phyloP scores from a whole-genome alignment of 345 rosid genomes.

The Aquilaria sinensis region DNA sequence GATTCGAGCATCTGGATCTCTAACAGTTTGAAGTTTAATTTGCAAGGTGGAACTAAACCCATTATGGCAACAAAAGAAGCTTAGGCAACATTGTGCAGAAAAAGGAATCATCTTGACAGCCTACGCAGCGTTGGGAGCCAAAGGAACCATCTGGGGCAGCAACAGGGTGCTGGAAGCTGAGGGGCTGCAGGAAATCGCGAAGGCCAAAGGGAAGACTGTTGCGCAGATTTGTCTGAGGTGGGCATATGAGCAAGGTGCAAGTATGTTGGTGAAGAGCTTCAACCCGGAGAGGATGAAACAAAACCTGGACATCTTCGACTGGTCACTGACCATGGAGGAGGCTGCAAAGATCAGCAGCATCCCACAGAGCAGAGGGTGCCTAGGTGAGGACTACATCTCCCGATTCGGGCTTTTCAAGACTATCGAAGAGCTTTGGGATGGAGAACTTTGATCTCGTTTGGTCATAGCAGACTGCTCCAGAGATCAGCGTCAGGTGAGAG shows the following conservation, averaged over 20 bases:
- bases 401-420: conserved; percentile 3
- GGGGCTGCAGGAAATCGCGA: conserved; percentile 60
- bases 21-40: too few species aligned
- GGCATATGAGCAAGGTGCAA: conserved; percentile 8
- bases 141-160: conserved; percentile 63
- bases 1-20: not conserved
- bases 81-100: conserved; percentile 49
- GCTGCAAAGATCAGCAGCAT: conserved; percentile 32
- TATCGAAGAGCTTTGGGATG: conserved; percentile 8
- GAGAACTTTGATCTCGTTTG: conserved; percentile 11
- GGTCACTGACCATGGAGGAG: conserved; percentile 50
- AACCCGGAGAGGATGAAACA: conserved; percentile 41
- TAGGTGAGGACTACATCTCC: conserved; percentile 1
- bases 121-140: conserved; percentile 59
- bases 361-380: conserved; percentile 25
- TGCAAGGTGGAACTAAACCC: conserved; percentile 80
- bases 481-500: too few species aligned
- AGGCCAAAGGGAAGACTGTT: conserved; percentile 53
- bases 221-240: conserved; percentile 44
- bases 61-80: conserved; percentile 68
- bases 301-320: conserved; percentile 11
- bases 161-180: conserved; percentile 55
- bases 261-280: conserved; percentile 27
- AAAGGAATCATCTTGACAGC: conserved; percentile 50
- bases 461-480: too few species aligned